Conservation (phyloP, 2,329 filamentous ascomycete species). For the Stagonosporopsis vannaccii region DNA sequence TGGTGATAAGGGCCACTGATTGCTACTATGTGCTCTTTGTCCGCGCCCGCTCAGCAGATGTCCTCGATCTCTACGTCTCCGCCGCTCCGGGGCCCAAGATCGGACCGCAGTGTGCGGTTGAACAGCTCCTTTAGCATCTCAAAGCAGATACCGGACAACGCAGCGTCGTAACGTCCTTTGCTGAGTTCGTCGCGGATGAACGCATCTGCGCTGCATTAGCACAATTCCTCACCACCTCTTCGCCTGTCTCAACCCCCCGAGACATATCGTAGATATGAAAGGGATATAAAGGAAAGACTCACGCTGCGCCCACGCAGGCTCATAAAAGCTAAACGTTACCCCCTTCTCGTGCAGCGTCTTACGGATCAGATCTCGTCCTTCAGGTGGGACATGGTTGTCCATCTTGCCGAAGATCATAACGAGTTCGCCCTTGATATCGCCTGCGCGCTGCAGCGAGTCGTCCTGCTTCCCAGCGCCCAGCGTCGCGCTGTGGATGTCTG, state of each 20-base stretch:
- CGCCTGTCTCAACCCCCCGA: too few relatives aligned
- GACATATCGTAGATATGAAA: too few relatives aligned
- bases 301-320: slow-evolving; percentile 91
- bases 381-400: slow-evolving; percentile 87
- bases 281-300: slow-evolving; percentile 50
- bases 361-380: slow-evolving; percentile 83
- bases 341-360: slow-evolving; percentile 80
- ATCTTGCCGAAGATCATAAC: slow-evolving; percentile 91
- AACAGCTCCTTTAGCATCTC: slow-evolving; percentile 90
- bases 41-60: slow-evolving; percentile 66
- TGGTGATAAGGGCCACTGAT: too few relatives aligned
- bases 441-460: slow-evolving; percentile 66
- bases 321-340: slow-evolving; percentile 80
- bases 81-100: slow-evolving; percentile 74
- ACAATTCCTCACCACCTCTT: background rate
- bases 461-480: slow-evolving; percentile 74
- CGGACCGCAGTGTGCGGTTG: slow-evolving; percentile 76
- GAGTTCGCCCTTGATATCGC: slow-evolving; percentile 77
- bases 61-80: slow-evolving; percentile 71
- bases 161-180: slow-evolving; percentile 93
- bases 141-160: slow-evolving; percentile 85
- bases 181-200: slow-evolving; percentile 93
- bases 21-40: too few relatives aligned
- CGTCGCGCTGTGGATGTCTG: slow-evolving; percentile 82
- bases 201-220: slow-evolving; percentile 62